Conservation (phyloP, 768 basidiomycete genomes). For the Pisolithus orientalis region DNA sequence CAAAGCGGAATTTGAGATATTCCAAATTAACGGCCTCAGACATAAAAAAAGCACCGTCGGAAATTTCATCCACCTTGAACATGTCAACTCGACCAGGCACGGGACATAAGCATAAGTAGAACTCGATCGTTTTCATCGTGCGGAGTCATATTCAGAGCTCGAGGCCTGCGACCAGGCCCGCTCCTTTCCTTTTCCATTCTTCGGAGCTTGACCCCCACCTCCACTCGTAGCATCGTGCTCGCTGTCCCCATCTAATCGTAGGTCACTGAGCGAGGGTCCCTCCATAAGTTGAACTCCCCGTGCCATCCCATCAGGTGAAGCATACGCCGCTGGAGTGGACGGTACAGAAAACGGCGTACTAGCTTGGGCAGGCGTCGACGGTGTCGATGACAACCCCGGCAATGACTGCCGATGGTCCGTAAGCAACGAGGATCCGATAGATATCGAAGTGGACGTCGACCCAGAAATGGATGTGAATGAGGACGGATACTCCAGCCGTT, state of each 20-base stretch:
- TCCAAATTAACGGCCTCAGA: too few species aligned
- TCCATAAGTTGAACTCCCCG: slow-evolving; percentile 21
- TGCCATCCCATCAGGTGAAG: slow-evolving; percentile 21
- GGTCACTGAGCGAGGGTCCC: slow-evolving; percentile 24
- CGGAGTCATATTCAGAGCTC: neutral
- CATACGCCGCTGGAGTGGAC: slow-evolving; percentile 21
- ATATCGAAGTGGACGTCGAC: neutral
- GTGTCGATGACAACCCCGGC: slow-evolving; percentile 24
- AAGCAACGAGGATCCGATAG: slow-evolving; percentile 3
- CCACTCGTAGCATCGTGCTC: slow-evolving; percentile 1
- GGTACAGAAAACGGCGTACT: slow-evolving; percentile 24
- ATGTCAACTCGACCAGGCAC: too few species aligned
- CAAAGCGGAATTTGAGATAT: too few species aligned
- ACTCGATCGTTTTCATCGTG: neutral
- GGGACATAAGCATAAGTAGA: too few species aligned
- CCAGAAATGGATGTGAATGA: neutral
- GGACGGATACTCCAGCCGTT: neutral
- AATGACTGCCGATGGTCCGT: slow-evolving; percentile 13
- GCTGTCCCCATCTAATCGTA: slow-evolving; percentile 19
- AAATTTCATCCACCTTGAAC: too few species aligned
- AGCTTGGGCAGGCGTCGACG: slow-evolving; percentile 24
- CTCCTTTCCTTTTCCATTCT: neutral
- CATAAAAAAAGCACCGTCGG: too few species aligned
- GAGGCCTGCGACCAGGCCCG: slow-evolving; percentile 6
- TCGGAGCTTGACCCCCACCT: slow-evolving; percentile 17